Base-by-base conservation (phyloP, 345 rosid genomes). In the Euphorbia lathyris region DNA sequence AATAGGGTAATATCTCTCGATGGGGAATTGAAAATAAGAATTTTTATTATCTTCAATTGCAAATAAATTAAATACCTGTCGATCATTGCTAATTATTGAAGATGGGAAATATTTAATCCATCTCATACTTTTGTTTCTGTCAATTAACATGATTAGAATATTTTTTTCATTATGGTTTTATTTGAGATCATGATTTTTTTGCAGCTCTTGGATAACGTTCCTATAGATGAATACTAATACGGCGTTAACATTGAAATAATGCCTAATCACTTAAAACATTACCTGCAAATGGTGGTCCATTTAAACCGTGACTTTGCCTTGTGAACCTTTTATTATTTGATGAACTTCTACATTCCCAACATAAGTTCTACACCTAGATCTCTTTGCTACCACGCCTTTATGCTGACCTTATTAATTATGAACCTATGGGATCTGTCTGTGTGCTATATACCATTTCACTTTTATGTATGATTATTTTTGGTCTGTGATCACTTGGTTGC, bases 381-480 rank as follows among this genome's bases (percentile, higher is more conserved):
- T 32, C 58, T 19, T 48, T 22, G 8, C 30, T 0, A 12, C 19
- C 19, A 6, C 55, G 26, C 43, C 7, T 19, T 1, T 47, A 29
- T 59, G 6, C 20, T 45, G 64, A 20, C 27, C 25, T 58, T 69
- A 38, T 51, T 52, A 66, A 34, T 65, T 50, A 27, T 65, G 13
- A 47, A 38, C 16, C 25, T 65, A 22, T n/a, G 5, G 57, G 48
- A 27, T 43, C 27, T 36, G n/a, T 51, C 48, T 32, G 36, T 29
- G 12, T 20, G 13, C 45, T 1, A 45, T 27, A 1, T 58, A 3
- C 26, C 29, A 48, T 48, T 48, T 17, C 53, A 30, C 8, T 13
- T 51, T 65, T 23, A 14, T 23, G 34, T 38, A 12, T 30, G 14
- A 11, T 13, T 20, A 11, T 23, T 22, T 7, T 42, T 58, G 36